These are phyloP conservation scores for Cyclotella choctawhatcheeana DNA, from an alignment of 108 stramenopile genomes.

Conservation along the genomic window DNA sequence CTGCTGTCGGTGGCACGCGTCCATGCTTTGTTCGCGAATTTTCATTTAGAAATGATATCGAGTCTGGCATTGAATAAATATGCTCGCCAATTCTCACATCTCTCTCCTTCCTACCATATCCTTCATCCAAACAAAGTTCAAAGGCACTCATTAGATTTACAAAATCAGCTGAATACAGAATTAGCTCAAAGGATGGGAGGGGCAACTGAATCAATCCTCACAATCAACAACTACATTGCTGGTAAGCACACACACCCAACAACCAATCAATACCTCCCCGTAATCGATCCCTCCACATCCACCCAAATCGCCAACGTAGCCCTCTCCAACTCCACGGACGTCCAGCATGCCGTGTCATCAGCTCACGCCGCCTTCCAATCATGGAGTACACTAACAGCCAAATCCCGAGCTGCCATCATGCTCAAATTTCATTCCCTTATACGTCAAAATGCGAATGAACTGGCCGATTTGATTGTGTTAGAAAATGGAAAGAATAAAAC, in stretches of 20 bases:
- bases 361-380: conserved; percentile 80
- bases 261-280: conserved; percentile 58
- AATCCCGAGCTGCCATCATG: conserved; percentile 91
- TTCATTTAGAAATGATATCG: no score
- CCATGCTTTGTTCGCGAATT: no score
- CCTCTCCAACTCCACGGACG: conserved; percentile 70
- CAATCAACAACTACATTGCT: conserved; percentile 74
- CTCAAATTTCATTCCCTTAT: conserved; percentile 92
- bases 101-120: no score
- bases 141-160: no score
- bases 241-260: conserved; percentile 61
- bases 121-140: no score
- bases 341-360: conserved; percentile 73
- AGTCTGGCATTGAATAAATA: no score
- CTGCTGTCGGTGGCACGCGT: no score
- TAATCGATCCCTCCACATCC: conserved; percentile 60
- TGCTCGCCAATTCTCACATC: no score
- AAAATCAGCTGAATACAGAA: background rate
- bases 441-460: conserved; percentile 73
- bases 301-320: conserved; percentile 65
- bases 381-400: conserved; percentile 81
- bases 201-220: conserved; percentile 14
- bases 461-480: conserved; percentile 86
- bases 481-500: conserved; percentile 98
- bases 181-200: background rate